These are phyloP conservation scores for Neospora caninum DNA, from an alignment of 169 alveolate species.

Conservation along the genomic window DNA sequence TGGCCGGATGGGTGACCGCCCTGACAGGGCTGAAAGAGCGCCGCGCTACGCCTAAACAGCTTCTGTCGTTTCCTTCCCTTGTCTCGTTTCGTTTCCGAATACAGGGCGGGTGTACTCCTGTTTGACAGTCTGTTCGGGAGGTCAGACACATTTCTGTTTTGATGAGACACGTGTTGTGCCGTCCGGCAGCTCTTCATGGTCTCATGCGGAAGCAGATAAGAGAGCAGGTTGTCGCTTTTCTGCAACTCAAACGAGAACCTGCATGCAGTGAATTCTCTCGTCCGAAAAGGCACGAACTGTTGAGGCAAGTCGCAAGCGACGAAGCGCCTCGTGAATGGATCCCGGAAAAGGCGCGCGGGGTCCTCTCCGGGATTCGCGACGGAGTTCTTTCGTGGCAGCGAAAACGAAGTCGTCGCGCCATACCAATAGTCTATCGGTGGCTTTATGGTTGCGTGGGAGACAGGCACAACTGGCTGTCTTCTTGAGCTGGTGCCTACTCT, in stretches of 20 bases:
- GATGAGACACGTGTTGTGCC: background rate
- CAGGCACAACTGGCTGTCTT: no score
- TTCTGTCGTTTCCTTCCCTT: background rate
- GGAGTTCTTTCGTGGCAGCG: no score
- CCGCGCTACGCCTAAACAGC: slow-evolving; percentile 13
- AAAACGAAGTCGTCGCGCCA: no score
- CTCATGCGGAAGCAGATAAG: background rate
- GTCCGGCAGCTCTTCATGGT: background rate
- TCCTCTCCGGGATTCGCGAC: no score
- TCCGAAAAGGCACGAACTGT: no score
- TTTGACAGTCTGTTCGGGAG: background rate
- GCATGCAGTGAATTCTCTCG: background rate
- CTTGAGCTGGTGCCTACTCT: no score
- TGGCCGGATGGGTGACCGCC: slow-evolving; percentile 25
- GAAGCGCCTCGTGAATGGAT: no score
- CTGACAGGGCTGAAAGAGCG: background rate
- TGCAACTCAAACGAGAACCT: background rate
- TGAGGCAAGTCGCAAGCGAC: no score
- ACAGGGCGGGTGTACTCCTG: background rate
- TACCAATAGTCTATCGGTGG: no score
- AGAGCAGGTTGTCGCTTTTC: background rate
- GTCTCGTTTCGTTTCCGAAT: background rate
- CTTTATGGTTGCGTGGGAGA: no score
- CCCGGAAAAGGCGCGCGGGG: no score
- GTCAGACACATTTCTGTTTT: background rate